These are phyloP conservation scores for Nyctanthes arbortristis DNA, from an alignment of 257 asterid genomes.

Conservation along the genomic window DNA sequence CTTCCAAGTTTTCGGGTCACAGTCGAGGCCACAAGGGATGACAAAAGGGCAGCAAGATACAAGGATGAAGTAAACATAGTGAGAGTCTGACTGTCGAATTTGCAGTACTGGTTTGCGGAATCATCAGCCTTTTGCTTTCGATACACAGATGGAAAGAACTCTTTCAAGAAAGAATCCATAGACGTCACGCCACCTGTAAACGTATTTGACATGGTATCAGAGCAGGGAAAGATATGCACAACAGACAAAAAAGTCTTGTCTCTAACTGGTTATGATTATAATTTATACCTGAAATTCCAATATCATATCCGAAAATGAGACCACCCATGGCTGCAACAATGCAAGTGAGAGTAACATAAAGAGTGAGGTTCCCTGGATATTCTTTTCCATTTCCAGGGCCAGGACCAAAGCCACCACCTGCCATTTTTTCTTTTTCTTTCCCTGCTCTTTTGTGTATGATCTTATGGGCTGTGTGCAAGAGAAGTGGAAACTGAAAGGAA, in stretches of 20 bases:
- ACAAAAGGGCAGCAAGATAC: slow-evolving; percentile 21
- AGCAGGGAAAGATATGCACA: neutral
- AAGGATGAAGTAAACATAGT: slow-evolving; percentile 25
- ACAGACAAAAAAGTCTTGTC: neutral
- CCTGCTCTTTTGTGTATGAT: neutral
- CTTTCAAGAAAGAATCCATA: slow-evolving; percentile 12
- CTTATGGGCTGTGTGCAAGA: too few species aligned
- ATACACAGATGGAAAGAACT: slow-evolving; percentile 15
- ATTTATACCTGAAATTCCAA: slow-evolving; percentile 37
- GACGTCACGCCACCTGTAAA: slow-evolving; percentile 22
- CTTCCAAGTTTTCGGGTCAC: slow-evolving; percentile 14
- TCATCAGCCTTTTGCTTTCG: slow-evolving; percentile 12
- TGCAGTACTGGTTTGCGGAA: slow-evolving; percentile 14
- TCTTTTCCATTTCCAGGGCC: slow-evolving; percentile 53
- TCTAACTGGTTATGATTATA: too few species aligned
- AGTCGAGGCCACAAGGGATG: slow-evolving; percentile 17
- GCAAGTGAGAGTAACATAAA: slow-evolving; percentile 70
- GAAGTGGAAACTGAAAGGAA: neutral
- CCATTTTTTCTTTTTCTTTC: slow-evolving; percentile 58
- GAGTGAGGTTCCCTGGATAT: slow-evolving; percentile 75
- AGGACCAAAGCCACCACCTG: slow-evolving; percentile 69
- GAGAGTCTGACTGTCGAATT: slow-evolving; percentile 13
- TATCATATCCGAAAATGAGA: slow-evolving; percentile 85
- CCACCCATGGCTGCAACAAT: slow-evolving; percentile 94
- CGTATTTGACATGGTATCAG: neutral